Base-by-base conservation (phyloP, 257 asterid species). In the Fraxinus americana region DNA sequence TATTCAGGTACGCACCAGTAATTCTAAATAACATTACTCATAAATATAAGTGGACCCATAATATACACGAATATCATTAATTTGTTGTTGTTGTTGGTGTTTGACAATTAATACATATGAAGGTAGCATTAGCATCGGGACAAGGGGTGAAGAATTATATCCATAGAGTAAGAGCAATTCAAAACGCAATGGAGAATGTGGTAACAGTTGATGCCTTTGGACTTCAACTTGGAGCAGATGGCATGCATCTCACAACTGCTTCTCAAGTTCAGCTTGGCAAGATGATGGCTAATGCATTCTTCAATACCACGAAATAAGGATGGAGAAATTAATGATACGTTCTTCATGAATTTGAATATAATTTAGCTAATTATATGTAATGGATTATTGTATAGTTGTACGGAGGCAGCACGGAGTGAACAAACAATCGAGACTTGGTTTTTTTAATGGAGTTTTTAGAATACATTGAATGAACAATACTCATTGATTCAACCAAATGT, bases 81-180 rank as follows among this genome's bases (percentile, higher is more conserved):
- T 38, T 0, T 38, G 45, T 39, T 9, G 4, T 54, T 52, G 1
- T 17, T 52, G 21, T 16, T 52, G 25, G 63, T 4, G 63, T 17
- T 7, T 17, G 21, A 16, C 23, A 17, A 39, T 8, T 9, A 8
- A 45, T 67, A 14, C 25, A 45, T 73, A 8, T 73, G 35, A 67
- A 77, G 80, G 75, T 77, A 7, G 75, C 80, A 35, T 50, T 77
- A 25, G 75, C 75, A 14, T 77, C 75, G 5, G 80, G 75, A 25
- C 75, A 54, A 77, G 80, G 70, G 38, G 39, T 63, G n/a, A n/a
- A 54, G 63, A 21, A 67, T 4, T 17, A 17, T n/a, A 11, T 76
- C 0, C 45, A 76, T 2, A 45, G 35, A 7, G 75, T 69, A 2
- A 68, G 80, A 70, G 70, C 57, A 54, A 25, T 45, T 21, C 75